phyloP scores from a whole-genome alignment of 192 early-diverging fungal genomes.

The Coemansia sp. region DNA sequence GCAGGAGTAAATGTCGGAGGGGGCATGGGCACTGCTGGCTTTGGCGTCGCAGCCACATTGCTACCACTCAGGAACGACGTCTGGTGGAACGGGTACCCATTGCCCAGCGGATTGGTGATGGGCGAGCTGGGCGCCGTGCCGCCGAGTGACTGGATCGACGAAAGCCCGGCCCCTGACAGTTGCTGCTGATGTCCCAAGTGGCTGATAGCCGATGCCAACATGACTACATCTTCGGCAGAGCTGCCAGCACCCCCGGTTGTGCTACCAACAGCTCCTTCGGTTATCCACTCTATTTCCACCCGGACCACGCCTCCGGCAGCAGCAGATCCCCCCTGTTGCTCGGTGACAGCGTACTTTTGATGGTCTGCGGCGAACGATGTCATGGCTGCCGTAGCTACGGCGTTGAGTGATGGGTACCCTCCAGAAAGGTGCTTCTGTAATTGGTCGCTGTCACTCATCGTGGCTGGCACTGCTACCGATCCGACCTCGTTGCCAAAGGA shows the following conservation, averaged over 20 bases:
- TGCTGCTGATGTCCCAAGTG: conserved; percentile 7
- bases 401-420: conserved; percentile 23
- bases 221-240: not conserved
- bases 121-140: conserved; percentile 35
- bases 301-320: conserved; percentile 10
- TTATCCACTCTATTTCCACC: conserved; percentile 46
- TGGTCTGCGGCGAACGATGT: conserved; percentile 9
- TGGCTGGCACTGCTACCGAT: not conserved
- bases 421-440: not conserved
- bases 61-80: not conserved
- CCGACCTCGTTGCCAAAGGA: not conserved
- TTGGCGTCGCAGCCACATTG: conserved; percentile 21
- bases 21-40: conserved; percentile 23
- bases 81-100: conserved; percentile 21
- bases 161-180: conserved; percentile 1
- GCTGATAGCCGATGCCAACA: not conserved
- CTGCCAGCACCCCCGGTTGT: conserved; percentile 6
- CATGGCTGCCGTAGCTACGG: conserved; percentile 26
- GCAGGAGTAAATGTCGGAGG: conserved; percentile 19
- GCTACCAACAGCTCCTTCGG: conserved; percentile 8
- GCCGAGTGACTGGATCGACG: conserved; percentile 16
- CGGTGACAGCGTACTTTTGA: conserved; percentile 1
- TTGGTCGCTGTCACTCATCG: not conserved
- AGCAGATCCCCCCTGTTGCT: not conserved
- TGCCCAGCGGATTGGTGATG: not conserved